These are phyloP conservation scores for Leishmania tarentolae DNA, from an alignment of 208 protist species.

Conservation along the genomic window DNA sequence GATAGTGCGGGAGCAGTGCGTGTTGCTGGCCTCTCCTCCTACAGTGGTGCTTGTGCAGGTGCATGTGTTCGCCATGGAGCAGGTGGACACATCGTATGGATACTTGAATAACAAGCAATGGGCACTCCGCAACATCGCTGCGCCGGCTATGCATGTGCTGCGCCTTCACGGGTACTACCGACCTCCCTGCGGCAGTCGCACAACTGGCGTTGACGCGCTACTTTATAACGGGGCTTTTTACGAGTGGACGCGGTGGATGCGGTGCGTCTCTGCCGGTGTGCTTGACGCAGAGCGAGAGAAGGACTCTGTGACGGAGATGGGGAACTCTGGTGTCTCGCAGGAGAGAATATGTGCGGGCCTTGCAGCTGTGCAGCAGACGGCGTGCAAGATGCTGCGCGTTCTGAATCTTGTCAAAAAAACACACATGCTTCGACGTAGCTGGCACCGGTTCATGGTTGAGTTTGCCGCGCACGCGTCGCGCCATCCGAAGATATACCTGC, in stretches of 20 bases:
- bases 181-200: constrained; percentile 29
- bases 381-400: constrained; percentile 32
- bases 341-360: background rate
- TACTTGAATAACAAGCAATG: constrained; percentile 56
- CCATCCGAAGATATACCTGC: constrained; percentile 40
- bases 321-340: background rate
- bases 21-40: constrained; percentile 28
- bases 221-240: constrained; percentile 53
- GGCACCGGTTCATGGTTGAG: constrained; percentile 39
- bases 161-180: constrained; percentile 40
- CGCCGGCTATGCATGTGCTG: constrained; percentile 13
- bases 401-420: constrained; percentile 38
- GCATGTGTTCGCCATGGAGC: constrained; percentile 34
- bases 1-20: constrained; percentile 23
- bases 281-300: background rate
- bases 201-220: constrained; percentile 37
- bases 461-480: constrained; percentile 36
- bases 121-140: constrained; percentile 38
- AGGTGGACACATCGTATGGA: constrained; percentile 28
- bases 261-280: constrained; percentile 21
- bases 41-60: constrained; percentile 31
- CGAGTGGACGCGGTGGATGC: constrained; percentile 65
- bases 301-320: constrained; percentile 4
- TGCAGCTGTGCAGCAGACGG: constrained; percentile 15
- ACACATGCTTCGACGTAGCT: constrained; percentile 33